A percentile compares a stretch with the other conserved stretches of the same genome.
phyloP scores from a whole-genome alignment of 2,329 filamentous ascomycete genomes.

The Rutstroemia sp. region DNA sequence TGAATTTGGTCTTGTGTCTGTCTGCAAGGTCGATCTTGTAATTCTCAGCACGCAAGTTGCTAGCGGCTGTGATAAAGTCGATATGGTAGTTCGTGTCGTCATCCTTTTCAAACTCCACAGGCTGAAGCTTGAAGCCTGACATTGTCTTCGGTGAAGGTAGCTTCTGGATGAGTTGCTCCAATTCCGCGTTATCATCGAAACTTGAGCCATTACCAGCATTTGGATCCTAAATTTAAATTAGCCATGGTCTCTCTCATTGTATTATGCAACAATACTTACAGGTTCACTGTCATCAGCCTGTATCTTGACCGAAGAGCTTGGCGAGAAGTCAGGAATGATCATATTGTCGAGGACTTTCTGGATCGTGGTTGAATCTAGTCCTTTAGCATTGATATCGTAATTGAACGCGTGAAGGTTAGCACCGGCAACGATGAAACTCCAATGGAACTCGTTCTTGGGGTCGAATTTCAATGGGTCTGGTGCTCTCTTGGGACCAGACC shows the following conservation, averaged over 20 bases:
- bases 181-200: constrained; percentile 67
- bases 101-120: constrained; percentile 98
- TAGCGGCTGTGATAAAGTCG: constrained; percentile 96
- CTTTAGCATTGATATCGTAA: constrained; percentile 88
- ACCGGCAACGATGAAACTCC: constrained; percentile 78
- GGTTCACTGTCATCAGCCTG: constrained; percentile 94
- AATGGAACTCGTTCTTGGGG: constrained; percentile 74
- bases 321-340: constrained; percentile 92
- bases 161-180: constrained; percentile 62
- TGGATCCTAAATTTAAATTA: constrained; percentile 50
- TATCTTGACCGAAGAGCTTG: constrained; percentile 87
- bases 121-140: constrained; percentile 79
- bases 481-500: constrained; percentile 96
- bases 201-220: constrained; percentile 50
- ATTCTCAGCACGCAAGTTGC: constrained; percentile 93
- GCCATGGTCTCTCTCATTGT: neutral
- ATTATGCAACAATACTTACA: constrained; percentile 36
- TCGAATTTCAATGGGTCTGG: constrained; percentile 90
- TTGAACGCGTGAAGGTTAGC: constrained; percentile 96
- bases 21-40: constrained; percentile 94
- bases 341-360: constrained; percentile 78
- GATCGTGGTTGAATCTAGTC: constrained; percentile 63
- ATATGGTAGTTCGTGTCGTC: constrained; percentile 98
- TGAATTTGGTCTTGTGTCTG: constrained; percentile 98
- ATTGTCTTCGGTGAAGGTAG: constrained; percentile 75